Evolutionary conservation across 768 basidiomycete genomes (phyloP).

Genomic region (Panus rudis): DNA sequence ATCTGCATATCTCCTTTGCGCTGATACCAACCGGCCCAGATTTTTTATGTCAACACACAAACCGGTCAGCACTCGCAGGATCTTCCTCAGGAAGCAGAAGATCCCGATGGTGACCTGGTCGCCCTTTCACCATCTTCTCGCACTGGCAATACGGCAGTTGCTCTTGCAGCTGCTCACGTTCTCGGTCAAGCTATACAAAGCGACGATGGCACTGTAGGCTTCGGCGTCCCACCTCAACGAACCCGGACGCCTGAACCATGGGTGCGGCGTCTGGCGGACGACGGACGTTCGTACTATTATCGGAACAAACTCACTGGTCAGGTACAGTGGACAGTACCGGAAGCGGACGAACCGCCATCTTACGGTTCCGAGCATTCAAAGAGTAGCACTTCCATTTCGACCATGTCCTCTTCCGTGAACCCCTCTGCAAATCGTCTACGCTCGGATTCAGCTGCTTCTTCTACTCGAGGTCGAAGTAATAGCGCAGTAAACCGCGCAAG

Average conservation of each 20-base stretch:
- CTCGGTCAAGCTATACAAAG: conserved; percentile 4
- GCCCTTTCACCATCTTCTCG: conserved; percentile 42
- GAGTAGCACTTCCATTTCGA: too few species aligned
- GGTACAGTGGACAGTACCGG: conserved; percentile 64
- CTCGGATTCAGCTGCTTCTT: conserved; percentile 19
- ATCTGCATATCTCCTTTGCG: conserved; percentile 1
- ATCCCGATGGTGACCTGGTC: conserved; percentile 58
- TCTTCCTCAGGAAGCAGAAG: conserved; percentile 70
- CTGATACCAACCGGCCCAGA: conserved; percentile 40
- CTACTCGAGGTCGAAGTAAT: conserved; percentile 22
- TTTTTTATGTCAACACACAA: conserved; percentile 91
- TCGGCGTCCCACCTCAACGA: conserved; percentile 52
- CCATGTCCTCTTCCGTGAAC: too few species aligned
- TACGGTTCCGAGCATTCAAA: too few species aligned
- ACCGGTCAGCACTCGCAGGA: conserved; percentile 80
- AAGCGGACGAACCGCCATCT: neutral
- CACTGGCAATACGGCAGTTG: conserved; percentile 46
- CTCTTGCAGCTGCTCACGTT: conserved; percentile 26
- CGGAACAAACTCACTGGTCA: conserved; percentile 63
- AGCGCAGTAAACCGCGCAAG: conserved; percentile 42
- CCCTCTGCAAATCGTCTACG: conserved; percentile 3
- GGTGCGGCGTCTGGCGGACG: conserved; percentile 33
- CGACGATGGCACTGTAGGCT: conserved; percentile 30
- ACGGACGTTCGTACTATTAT: conserved; percentile 16
- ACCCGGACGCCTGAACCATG: conserved; percentile 75